phyloP scores from a whole-genome alignment of 306 rosid species.

The Rosa lucieae region DNA sequence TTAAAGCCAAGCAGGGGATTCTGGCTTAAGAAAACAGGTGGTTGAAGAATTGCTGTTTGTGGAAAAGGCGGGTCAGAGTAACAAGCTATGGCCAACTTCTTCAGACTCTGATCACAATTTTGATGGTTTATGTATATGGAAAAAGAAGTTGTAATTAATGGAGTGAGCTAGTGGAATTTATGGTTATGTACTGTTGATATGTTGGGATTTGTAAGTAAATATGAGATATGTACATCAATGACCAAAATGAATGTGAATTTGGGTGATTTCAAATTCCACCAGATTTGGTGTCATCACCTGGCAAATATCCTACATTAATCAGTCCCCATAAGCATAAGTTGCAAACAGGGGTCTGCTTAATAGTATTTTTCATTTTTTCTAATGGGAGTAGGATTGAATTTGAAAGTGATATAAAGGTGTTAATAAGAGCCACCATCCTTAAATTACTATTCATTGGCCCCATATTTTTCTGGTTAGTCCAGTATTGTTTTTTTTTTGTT shows the following conservation, averaged over 20 bases:
- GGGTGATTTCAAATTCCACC: neutral
- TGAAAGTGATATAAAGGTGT: no score
- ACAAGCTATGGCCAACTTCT: neutral
- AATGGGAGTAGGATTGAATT: no score
- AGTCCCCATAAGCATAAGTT: no score
- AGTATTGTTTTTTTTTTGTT: neutral
- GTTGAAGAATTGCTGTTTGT: conserved; percentile 15
- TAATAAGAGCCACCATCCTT: no score
- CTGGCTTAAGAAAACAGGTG: conserved; percentile 51
- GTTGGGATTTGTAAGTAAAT: neutral
- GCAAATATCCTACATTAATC: neutral
- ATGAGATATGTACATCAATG: neutral
- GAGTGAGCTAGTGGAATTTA: neutral
- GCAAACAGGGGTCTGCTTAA: no score
- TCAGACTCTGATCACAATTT: neutral
- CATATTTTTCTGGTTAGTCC: neutral
- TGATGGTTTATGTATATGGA: neutral
- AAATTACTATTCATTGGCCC: no score
- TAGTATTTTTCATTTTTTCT: neutral
- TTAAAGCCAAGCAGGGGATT: conserved; percentile 66
- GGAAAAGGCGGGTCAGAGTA: neutral
- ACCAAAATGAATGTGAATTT: neutral
- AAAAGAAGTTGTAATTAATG: neutral
- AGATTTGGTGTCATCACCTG: neutral
- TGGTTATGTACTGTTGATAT: neutral